These are phyloP conservation scores for Citrus medica DNA, from an alignment of 345 rosid genomes.

Conservation along the genomic window DNA sequence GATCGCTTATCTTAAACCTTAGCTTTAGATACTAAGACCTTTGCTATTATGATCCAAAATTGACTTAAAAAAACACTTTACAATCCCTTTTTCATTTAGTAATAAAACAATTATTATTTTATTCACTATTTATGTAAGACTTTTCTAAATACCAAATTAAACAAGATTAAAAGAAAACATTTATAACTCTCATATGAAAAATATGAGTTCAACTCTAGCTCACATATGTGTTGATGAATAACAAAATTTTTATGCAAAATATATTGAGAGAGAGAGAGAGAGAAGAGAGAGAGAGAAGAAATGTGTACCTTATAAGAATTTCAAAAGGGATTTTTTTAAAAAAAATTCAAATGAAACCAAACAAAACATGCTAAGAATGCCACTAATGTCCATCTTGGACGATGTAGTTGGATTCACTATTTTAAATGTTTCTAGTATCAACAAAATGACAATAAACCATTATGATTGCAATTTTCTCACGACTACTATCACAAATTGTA, in stretches of 20 bases:
- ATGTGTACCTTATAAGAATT: no score
- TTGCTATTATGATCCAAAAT: not conserved
- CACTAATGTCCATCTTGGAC: not conserved
- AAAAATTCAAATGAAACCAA: not conserved
- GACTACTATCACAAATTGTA: not conserved
- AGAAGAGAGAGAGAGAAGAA: no score
- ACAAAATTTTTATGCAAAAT: no score
- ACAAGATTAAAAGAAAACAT: not conserved
- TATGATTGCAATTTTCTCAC: not conserved
- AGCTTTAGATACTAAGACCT: not conserved
- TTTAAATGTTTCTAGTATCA: not conserved
- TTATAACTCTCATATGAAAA: no score
- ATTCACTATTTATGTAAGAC: not conserved
- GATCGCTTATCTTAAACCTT: not conserved
- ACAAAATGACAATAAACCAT: not conserved
- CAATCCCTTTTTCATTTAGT: not conserved
- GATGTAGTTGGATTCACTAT: not conserved
- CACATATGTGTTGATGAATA: no score
- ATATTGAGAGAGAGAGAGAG: no score
- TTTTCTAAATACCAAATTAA: not conserved
- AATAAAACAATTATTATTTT: not conserved
- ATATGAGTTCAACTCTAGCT: no score
- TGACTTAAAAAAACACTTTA: not conserved
- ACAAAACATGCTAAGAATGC: not conserved
- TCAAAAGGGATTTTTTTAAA: no score